Evolutionary conservation across 345 rosid species (phyloP).

Genomic region (Camelina sativa): DNA sequence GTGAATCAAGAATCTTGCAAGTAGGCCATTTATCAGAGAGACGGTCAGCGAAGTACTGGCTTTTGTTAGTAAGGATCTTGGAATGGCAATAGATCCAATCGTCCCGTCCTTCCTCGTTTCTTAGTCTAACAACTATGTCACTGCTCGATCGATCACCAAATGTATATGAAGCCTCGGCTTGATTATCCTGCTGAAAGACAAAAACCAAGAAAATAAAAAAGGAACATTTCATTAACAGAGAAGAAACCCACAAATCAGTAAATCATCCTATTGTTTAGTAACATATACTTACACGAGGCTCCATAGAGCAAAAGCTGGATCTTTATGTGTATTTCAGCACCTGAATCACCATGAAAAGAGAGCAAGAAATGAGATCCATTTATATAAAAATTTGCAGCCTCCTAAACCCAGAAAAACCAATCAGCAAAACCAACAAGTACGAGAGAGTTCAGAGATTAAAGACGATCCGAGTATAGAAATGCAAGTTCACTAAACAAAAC

Average conservation of each 20-base stretch:
- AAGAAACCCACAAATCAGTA: conserved; percentile 3
- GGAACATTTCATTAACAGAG: conserved; percentile 3
- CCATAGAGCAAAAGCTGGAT: conserved; percentile 27
- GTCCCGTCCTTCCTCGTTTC: conserved; percentile 80
- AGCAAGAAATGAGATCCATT: conserved; percentile 19
- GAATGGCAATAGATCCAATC: conserved; percentile 92
- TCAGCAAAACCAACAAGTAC: not conserved
- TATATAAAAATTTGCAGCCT: not conserved
- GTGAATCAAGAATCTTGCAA: conserved; percentile 89
- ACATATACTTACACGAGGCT: conserved; percentile 38
- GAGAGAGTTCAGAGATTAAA: conserved; percentile 11
- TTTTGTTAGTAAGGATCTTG: conserved; percentile 61
- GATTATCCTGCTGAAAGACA: conserved; percentile 39
- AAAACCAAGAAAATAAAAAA: not conserved
- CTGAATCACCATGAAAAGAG: conserved; percentile 26
- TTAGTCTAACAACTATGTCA: conserved; percentile 85
- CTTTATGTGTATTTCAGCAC: conserved; percentile 4
- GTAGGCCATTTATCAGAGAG: conserved; percentile 96
- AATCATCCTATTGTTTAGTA: not conserved
- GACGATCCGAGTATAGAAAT: not conserved
- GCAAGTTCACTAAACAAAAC: not conserved
- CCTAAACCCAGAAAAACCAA: not conserved
- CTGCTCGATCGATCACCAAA: conserved; percentile 83
- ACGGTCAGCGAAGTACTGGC: conserved; percentile 83
- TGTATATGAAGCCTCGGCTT: conserved; percentile 49